Conservation (phyloP, 2,329 filamentous ascomycete genomes). For the Venturia aucupariae region DNA sequence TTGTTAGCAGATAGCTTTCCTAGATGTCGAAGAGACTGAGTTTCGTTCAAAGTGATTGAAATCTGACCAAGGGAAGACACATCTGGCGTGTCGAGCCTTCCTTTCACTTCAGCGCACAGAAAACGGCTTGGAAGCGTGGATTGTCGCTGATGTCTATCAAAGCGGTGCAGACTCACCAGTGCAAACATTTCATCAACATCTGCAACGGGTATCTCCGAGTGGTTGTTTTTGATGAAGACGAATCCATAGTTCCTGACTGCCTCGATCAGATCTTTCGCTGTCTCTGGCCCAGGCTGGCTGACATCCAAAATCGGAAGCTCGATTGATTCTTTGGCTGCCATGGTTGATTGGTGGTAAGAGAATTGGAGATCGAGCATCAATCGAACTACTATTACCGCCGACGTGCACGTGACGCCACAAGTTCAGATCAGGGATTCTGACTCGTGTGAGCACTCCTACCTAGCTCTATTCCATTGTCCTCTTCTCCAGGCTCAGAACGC, state of each 20-base stretch:
- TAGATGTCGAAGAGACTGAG: background rate
- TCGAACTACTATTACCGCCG: background rate
- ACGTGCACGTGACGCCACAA: background rate
- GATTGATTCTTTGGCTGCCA: constrained; percentile 4
- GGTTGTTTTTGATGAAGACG: constrained; percentile 74
- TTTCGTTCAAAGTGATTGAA: background rate
- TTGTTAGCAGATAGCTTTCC: background rate
- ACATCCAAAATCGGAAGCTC: constrained; percentile 73
- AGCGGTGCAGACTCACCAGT: constrained; percentile 46
- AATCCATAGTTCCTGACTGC: constrained; percentile 81
- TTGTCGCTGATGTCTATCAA: background rate
- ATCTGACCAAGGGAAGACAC: background rate
- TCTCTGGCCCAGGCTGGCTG: constrained; percentile 48
- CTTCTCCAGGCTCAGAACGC: too few species aligned
- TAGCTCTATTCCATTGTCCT: background rate
- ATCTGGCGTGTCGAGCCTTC: too few species aligned
- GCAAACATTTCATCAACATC: constrained; percentile 65
- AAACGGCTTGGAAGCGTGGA: too few species aligned
- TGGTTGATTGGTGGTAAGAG: background rate
- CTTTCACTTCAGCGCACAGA: too few species aligned
- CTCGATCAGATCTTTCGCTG: constrained; percentile 60
- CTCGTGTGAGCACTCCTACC: background rate
- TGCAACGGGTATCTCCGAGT: constrained; percentile 50
- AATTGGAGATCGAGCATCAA: background rate
- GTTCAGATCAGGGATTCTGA: background rate